Conservation (phyloP, 2,329 filamentous ascomycete species). For the Ceratocystis diversiconidia region DNA sequence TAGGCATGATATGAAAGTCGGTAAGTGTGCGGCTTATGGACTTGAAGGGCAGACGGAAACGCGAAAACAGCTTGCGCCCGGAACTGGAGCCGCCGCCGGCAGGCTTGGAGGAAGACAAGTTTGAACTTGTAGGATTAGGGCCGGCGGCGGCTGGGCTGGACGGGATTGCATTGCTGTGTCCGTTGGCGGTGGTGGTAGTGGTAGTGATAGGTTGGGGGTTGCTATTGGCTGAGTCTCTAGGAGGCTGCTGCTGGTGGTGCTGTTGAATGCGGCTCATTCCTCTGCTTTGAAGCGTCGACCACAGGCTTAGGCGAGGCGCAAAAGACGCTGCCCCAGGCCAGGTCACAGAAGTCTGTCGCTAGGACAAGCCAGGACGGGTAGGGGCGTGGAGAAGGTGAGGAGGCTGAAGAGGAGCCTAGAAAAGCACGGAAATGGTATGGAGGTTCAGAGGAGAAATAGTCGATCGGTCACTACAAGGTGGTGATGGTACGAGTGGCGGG, state of each 20-base stretch:
- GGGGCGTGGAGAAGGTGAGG: background rate
- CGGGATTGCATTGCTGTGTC: constrained; percentile 1
- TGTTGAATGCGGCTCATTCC: constrained; percentile 16
- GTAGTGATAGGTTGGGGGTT: background rate
- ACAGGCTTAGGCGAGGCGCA: constrained; percentile 17
- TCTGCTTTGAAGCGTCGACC: constrained; percentile 12
- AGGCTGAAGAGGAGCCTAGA: background rate
- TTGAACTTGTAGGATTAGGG: background rate
- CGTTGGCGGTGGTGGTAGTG: constrained; percentile 1
- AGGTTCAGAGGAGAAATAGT: background rate
- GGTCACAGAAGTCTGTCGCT: constrained; percentile 10
- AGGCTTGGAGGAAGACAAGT: background rate
- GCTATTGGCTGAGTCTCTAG: constrained; percentile 11
- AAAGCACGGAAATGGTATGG: background rate
- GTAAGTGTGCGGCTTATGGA: constrained; percentile 49
- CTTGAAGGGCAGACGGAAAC: constrained; percentile 36
- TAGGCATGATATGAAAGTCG: constrained; percentile 64
- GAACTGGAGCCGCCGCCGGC: background rate
- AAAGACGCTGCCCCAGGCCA: constrained; percentile 18
- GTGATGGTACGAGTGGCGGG: background rate
- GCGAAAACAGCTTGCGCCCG: constrained; percentile 32
- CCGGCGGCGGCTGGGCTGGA: background rate
- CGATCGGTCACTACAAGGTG: background rate
- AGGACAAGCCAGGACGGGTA: constrained; percentile 4
- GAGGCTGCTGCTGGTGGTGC: constrained; percentile 15